These are phyloP conservation scores for Xylaria multiplex DNA, from an alignment of 2,329 filamentous ascomycete species.

Conservation along the genomic window DNA sequence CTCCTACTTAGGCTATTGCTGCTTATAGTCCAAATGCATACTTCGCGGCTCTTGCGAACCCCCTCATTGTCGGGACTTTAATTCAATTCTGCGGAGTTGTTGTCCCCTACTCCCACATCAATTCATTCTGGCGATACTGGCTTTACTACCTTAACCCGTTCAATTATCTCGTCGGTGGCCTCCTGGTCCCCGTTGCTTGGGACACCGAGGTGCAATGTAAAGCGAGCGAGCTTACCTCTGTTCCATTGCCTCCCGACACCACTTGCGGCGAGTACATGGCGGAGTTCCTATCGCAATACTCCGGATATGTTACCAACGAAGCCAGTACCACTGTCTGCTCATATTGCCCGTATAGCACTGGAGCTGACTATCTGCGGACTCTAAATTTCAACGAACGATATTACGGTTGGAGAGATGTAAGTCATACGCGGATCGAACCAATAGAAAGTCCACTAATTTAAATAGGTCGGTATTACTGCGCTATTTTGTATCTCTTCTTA, in stretches of 20 bases:
- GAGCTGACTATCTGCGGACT: slow-evolving; percentile 57
- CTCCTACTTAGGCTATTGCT: slow-evolving; percentile 58
- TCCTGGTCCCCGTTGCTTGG: slow-evolving; percentile 10
- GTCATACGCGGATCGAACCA: not conserved
- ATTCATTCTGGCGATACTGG: slow-evolving; percentile 70
- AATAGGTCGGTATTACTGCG: slow-evolving; percentile 20
- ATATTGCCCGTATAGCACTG: slow-evolving; percentile 51
- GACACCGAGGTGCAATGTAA: not conserved
- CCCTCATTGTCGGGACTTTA: slow-evolving; percentile 76
- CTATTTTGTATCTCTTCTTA: slow-evolving; percentile 26
- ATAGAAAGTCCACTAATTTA: not conserved
- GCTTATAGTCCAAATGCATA: slow-evolving; percentile 73
- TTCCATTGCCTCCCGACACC: not conserved
- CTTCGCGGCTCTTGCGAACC: slow-evolving; percentile 72
- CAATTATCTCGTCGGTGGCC: slow-evolving; percentile 57
- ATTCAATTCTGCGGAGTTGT: slow-evolving; percentile 77
- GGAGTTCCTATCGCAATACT: not conserved
- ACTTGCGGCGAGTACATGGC: slow-evolving; percentile 1
- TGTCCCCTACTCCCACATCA: slow-evolving; percentile 68
- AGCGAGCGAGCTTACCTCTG: not conserved
- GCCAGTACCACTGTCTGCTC: not conserved
- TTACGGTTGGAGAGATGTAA: slow-evolving; percentile 26
- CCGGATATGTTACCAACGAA: not conserved
- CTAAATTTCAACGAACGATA: slow-evolving; percentile 14
- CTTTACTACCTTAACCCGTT: slow-evolving; percentile 77